phyloP scores from a whole-genome alignment of 768 basidiomycete genomes.

The Phlebiopsis flavidoalba region DNA sequence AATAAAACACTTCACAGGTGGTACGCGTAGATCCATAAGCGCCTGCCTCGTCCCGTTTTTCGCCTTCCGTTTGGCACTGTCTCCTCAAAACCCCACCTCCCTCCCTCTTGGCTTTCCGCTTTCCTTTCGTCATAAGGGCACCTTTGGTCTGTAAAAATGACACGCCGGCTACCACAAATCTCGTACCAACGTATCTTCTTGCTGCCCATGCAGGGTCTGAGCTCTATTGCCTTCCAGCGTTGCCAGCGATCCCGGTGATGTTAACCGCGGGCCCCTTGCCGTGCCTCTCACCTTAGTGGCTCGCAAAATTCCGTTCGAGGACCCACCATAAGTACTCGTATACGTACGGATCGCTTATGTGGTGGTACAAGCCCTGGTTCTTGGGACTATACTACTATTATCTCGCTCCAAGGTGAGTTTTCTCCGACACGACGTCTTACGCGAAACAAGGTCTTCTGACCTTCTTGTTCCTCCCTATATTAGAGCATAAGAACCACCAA shows the following conservation, averaged over 20 bases:
- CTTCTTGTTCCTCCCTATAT: constrained; percentile 45
- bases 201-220: constrained; percentile 29
- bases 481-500: constrained; percentile 92
- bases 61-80: background rate
- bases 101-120: background rate
- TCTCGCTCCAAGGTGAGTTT: constrained; percentile 64
- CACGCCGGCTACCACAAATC: constrained; percentile 72
- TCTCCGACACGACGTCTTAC: background rate
- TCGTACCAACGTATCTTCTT: constrained; percentile 87
- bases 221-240: constrained; percentile 74
- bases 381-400: constrained; percentile 79
- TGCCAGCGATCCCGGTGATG: background rate
- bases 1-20: background rate
- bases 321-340: constrained; percentile 73
- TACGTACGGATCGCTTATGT: constrained; percentile 87
- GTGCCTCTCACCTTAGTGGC: constrained; percentile 58
- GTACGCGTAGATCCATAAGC: background rate
- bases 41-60: background rate
- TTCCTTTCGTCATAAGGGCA: background rate
- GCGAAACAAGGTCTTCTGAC: constrained; percentile 9
- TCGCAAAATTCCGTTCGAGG: constrained; percentile 85
- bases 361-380: constrained; percentile 60
- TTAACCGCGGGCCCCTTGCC: background rate
- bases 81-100: background rate
- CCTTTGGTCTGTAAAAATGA: constrained; percentile 42